phyloP scores from a whole-genome alignment of 768 basidiomycete species.

The Mycena haematopus region DNA sequence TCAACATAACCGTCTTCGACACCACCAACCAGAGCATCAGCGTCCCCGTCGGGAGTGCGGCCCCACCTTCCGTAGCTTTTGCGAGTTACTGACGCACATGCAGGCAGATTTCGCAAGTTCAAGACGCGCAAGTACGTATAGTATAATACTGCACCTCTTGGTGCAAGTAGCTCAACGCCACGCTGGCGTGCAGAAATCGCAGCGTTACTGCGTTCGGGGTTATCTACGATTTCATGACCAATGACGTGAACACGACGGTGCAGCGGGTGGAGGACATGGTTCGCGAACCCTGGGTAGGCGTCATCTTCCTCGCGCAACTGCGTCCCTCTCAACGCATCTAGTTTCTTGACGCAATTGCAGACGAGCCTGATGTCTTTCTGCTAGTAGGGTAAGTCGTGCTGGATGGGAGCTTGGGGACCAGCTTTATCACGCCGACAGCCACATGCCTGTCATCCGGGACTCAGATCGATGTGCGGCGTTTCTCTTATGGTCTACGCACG shows the following conservation, averaged over 20 bases:
- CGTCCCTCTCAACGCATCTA: constrained; percentile 33
- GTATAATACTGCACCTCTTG: neutral
- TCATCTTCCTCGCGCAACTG: neutral
- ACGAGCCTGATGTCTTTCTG: constrained; percentile 85
- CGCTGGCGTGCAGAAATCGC: constrained; percentile 51
- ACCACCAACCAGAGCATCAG: constrained; percentile 43
- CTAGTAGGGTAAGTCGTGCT: constrained; percentile 52
- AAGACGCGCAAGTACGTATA: constrained; percentile 68
- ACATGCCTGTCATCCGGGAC: constrained; percentile 76
- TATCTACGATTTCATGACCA: constrained; percentile 75
- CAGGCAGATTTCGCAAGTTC: constrained; percentile 71
- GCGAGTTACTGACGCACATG: neutral
- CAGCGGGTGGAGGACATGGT: constrained; percentile 78
- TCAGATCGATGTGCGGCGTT: constrained; percentile 59
- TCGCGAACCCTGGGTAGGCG: constrained; percentile 72
- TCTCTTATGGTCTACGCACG: neutral
- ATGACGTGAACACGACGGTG: constrained; percentile 74
- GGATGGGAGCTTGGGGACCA: neutral
- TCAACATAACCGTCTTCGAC: constrained; percentile 76
- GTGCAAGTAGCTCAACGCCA: neutral
- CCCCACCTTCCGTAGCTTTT: neutral
- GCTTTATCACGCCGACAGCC: constrained; percentile 35
- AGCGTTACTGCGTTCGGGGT: constrained; percentile 85
- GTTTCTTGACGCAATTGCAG: constrained; percentile 82
- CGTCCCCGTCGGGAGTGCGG: constrained; percentile 44